These are phyloP conservation scores for Lepidium campestre DNA, from an alignment of 441 rosid species.

Conservation along the genomic window DNA sequence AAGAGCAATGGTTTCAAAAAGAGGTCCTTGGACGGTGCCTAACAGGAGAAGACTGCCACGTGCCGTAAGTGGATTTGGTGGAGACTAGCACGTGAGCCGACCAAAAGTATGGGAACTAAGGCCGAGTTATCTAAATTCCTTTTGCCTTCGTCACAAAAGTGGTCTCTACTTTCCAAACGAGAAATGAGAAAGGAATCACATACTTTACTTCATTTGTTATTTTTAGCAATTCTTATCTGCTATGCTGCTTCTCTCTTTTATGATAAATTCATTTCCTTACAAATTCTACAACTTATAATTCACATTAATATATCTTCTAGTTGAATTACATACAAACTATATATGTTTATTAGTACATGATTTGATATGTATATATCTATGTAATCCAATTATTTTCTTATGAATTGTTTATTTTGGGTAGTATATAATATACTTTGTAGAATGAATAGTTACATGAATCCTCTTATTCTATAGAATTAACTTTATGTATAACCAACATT, in stretches of 20 bases:
- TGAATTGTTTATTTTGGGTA: background rate
- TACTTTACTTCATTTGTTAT: background rate
- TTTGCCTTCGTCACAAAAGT: conserved; percentile 28
- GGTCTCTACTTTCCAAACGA: conserved; percentile 7
- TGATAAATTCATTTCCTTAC: background rate
- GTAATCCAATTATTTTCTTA: background rate
- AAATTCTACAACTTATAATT: background rate
- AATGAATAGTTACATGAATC: background rate
- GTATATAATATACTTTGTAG: background rate
- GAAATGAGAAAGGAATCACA: conserved; percentile 25
- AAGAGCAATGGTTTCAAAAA: background rate
- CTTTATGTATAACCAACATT: background rate
- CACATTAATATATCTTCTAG: background rate
- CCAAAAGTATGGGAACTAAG: conserved; percentile 29
- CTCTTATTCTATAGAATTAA: background rate
- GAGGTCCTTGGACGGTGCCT: conserved; percentile 28
- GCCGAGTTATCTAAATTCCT: conserved; percentile 26
- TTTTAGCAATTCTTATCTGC: background rate
- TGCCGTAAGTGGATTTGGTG: background rate
- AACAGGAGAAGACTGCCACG: conserved; percentile 10
- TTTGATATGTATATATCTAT: background rate
- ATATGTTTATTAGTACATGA: background rate
- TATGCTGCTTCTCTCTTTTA: background rate
- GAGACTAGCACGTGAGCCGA: conserved; percentile 29
- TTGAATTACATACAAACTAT: background rate